These are phyloP conservation scores for Myrmaecium sp. DNA, from an alignment of 2,329 filamentous ascomycete species.

Conservation along the genomic window DNA sequence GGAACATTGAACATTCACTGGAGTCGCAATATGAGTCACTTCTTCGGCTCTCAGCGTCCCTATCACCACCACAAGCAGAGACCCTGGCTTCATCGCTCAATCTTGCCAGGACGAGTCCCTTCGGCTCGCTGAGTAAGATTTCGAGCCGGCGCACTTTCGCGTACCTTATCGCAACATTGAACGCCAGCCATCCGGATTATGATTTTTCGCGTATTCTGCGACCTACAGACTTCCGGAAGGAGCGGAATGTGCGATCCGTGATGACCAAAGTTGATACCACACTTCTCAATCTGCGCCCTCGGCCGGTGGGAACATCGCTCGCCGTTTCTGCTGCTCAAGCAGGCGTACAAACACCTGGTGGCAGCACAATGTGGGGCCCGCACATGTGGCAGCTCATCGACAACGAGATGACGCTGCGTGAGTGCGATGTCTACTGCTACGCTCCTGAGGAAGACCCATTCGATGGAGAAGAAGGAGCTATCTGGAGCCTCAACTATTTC, in stretches of 20 bases:
- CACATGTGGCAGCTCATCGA: slow-evolving; percentile 86
- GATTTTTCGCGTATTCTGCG: slow-evolving; percentile 89
- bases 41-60: slow-evolving; percentile 66
- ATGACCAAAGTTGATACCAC: slow-evolving; percentile 81
- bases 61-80: slow-evolving; percentile 67
- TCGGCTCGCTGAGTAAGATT: slow-evolving; percentile 75
- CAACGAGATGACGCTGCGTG: slow-evolving; percentile 80
- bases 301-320: slow-evolving; percentile 14
- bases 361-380: slow-evolving; percentile 59
- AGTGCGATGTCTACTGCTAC: slow-evolving; percentile 83
- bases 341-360: slow-evolving; percentile 30
- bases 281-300: slow-evolving; percentile 66
- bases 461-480: slow-evolving; percentile 77
- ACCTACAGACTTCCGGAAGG: slow-evolving; percentile 76
- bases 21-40: slow-evolving; percentile 84
- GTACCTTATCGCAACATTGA: slow-evolving; percentile 89
- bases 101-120: slow-evolving; percentile 75
- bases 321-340: slow-evolving; percentile 19
- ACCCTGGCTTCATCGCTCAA: slow-evolving; percentile 51
- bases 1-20: slow-evolving; percentile 80
- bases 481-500: slow-evolving; percentile 94
- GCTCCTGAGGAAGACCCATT: slow-evolving; percentile 80
- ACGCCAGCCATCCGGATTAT: slow-evolving; percentile 90
- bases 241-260: slow-evolving; percentile 61
- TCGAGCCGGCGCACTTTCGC: slow-evolving; percentile 85